These are phyloP conservation scores for Castanospermum australe DNA, from an alignment of 306 rosid genomes.

Conservation along the genomic window DNA sequence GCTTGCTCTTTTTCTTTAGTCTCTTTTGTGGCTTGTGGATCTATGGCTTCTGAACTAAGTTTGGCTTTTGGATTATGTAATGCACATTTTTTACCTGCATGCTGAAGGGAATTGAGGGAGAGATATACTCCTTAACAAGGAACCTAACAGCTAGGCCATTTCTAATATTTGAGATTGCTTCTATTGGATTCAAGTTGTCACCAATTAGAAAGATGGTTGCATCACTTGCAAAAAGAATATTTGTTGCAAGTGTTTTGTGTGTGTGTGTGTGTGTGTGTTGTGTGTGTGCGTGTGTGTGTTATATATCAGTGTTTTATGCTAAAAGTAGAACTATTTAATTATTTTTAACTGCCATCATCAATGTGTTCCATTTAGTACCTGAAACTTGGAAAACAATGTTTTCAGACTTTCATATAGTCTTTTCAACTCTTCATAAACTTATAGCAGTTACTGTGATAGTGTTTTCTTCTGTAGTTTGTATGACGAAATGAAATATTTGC, in stretches of 20 bases:
- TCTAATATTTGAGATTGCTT: not conserved
- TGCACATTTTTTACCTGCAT: not conserved
- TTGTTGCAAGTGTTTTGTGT: not conserved
- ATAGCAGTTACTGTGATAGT: not conserved
- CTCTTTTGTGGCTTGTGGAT: not conserved
- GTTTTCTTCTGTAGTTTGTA: not conserved
- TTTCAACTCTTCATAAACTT: not conserved
- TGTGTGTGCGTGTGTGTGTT: not conserved
- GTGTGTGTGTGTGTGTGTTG: not conserved
- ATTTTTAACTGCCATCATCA: not conserved
- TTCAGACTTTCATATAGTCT: not conserved
- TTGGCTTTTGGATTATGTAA: not conserved
- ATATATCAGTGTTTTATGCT: not conserved
- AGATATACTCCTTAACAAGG: not conserved
- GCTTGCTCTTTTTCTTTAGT: not conserved
- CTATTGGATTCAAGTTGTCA: not conserved
- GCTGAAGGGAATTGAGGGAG: not conserved
- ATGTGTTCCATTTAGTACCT: not conserved
- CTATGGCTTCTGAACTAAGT: not conserved
- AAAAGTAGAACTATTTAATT: not conserved
- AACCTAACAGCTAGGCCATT: not conserved
- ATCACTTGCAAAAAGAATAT: not conserved
- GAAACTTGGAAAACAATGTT: not conserved
- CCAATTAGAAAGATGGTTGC: not conserved
- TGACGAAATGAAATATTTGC: not conserved